Percentiles rank a stretch among this genome's conserved stretches.
Evolutionary conservation across 2,329 filamentous ascomycete genomes (phyloP).

Genomic region (Pyrenochaeta sp.): DNA sequence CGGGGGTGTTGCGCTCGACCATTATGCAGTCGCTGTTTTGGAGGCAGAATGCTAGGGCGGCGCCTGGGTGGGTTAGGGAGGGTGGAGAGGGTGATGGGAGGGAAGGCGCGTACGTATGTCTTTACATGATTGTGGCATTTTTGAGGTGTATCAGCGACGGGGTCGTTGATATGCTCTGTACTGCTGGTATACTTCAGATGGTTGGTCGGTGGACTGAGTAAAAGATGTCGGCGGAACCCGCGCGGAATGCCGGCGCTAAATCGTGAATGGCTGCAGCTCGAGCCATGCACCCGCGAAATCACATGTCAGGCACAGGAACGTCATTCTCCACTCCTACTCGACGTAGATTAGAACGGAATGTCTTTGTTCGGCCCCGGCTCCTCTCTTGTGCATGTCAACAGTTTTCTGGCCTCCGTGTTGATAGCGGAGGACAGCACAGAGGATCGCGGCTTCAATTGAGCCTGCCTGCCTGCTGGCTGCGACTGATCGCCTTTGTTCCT

Average conservation of each 20-base stretch:
- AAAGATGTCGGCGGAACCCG: conserved; percentile 12
- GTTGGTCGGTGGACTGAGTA: conserved; percentile 10
- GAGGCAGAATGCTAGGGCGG: conserved; percentile 91
- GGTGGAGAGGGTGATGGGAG: not conserved
- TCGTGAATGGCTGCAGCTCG: too few relatives aligned
- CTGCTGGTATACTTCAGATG: too few relatives aligned
- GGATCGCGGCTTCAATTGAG: not conserved
- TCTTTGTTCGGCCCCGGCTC: conserved; percentile 1
- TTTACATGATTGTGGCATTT: conserved; percentile 94
- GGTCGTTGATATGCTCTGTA: too few relatives aligned
- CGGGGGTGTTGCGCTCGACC: conserved; percentile 83
- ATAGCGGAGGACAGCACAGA: too few relatives aligned
- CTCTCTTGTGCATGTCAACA: not conserved
- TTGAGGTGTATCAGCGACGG: too few relatives aligned
- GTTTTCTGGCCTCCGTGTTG: too few relatives aligned
- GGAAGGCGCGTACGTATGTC: conserved; percentile 77
- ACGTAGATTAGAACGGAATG: conserved; percentile 3
- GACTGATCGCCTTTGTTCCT: not conserved
- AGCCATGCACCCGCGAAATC: conserved; percentile 20
- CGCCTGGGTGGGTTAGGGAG: conserved; percentile 64
- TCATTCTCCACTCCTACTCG: conserved; percentile 16
- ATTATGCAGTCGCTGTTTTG: conserved; percentile 97
- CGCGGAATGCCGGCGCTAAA: conserved; percentile 16
- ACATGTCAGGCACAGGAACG: conserved; percentile 27
- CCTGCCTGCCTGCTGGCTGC: too few relatives aligned